These are phyloP conservation scores for Penicillium sp. DNA, from an alignment of 2,329 filamentous ascomycete species.

Conservation along the genomic window DNA sequence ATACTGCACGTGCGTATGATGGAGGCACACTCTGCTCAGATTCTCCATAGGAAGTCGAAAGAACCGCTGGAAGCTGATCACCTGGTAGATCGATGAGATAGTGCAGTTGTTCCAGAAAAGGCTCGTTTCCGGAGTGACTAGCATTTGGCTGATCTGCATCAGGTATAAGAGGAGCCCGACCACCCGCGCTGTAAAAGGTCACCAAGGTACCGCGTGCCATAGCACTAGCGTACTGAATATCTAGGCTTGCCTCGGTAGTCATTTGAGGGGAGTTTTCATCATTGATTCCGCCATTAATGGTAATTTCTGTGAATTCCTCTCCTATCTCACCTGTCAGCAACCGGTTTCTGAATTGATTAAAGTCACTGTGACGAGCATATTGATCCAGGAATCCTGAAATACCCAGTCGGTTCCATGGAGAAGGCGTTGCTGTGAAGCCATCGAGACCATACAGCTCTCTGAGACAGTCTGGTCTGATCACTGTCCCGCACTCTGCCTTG, in stretches of 20 bases:
- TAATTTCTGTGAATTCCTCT: conserved; percentile 56
- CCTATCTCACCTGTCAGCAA: conserved; percentile 54
- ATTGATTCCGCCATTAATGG: conserved; percentile 57
- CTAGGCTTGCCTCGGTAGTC: conserved; percentile 61
- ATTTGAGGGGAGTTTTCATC: conserved; percentile 44
- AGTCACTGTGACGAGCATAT: conserved; percentile 54
- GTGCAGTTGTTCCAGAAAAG: conserved; percentile 63
- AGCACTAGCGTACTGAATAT: conserved; percentile 60
- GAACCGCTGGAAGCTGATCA: conserved; percentile 58
- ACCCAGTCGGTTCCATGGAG: conserved; percentile 41
- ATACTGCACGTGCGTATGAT: conserved; percentile 60
- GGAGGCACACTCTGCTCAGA: conserved; percentile 62
- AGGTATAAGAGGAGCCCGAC: conserved; percentile 52
- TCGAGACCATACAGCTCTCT: conserved; percentile 50
- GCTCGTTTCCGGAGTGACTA: conserved; percentile 58
- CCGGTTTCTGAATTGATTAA: conserved; percentile 54
- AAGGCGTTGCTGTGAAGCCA: conserved; percentile 28
- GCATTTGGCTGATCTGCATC: conserved; percentile 44
- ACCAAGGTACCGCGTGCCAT: conserved; percentile 56
- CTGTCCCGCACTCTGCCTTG: conserved; percentile 37
- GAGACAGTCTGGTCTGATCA: conserved; percentile 51
- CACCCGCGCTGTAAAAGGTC: conserved; percentile 60
- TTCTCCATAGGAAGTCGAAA: conserved; percentile 70
- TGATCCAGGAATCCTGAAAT: conserved; percentile 52
- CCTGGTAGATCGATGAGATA: conserved; percentile 58